These are phyloP conservation scores for Suillus fuscotomentosus DNA, from an alignment of 768 basidiomycete genomes.

Conservation along the genomic window DNA sequence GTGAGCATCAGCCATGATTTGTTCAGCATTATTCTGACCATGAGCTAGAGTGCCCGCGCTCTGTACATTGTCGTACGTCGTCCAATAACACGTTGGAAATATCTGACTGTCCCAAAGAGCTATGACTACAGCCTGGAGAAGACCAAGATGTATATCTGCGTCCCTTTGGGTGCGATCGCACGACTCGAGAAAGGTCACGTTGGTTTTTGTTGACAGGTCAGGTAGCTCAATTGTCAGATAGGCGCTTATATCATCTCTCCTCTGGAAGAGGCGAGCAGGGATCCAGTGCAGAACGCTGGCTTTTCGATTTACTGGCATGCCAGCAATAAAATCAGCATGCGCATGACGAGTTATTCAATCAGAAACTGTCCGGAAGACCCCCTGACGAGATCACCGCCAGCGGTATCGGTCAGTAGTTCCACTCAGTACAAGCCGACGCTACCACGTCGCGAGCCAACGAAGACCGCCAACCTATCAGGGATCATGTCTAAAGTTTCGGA, in stretches of 20 bases:
- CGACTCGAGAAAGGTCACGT: conserved; percentile 72
- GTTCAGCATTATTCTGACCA: conserved; percentile 3
- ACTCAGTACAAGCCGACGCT: neutral
- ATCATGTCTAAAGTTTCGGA: conserved; percentile 38
- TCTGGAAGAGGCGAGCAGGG: conserved; percentile 88
- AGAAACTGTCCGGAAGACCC: conserved; percentile 56
- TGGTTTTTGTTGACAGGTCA: neutral
- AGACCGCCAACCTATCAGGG: conserved; percentile 22
- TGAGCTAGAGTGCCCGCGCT: conserved; percentile 40
- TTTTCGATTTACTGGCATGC: conserved; percentile 81
- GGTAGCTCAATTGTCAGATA: conserved; percentile 26
- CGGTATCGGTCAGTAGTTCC: neutral
- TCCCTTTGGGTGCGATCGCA: conserved; percentile 80
- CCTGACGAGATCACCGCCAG: neutral
- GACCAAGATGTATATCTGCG: conserved; percentile 84
- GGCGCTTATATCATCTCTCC: conserved; percentile 96
- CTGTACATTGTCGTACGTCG: conserved; percentile 74
- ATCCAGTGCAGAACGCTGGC: conserved; percentile 85
- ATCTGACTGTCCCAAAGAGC: conserved; percentile 41
- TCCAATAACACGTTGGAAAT: neutral
- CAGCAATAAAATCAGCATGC: conserved; percentile 62
- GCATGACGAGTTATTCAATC: conserved; percentile 83
- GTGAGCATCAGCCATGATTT: conserved; percentile 44
- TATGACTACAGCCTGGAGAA: conserved; percentile 94
- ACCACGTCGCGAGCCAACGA: conserved; percentile 8